Percentiles rank a stretch among this genome's conserved stretches.
These are phyloP conservation scores for Linderniella brevidens DNA, from an alignment of 257 asterid species.

Conservation along the genomic window DNA sequence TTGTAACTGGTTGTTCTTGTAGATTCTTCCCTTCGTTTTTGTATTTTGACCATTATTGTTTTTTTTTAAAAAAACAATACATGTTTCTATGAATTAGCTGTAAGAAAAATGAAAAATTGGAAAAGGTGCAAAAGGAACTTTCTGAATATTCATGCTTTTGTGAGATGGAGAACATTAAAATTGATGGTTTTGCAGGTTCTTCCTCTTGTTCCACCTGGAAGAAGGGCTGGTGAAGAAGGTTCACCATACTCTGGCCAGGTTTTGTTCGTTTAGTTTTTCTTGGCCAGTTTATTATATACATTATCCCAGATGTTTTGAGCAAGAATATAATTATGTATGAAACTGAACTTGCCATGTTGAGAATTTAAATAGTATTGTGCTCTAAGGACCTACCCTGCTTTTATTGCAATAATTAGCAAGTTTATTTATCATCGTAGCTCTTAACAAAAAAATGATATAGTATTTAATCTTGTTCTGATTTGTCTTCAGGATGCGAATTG, in stretches of 20 bases:
- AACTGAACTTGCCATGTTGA: background rate
- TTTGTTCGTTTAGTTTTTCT: conserved; percentile 1
- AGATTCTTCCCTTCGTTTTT: background rate
- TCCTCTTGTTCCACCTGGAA: conserved; percentile 98
- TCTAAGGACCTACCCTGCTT: no score
- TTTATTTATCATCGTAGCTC: conserved; percentile 1
- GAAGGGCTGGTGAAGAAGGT: conserved; percentile 75
- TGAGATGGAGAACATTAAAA: background rate
- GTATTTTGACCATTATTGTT: no score
- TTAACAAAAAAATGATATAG: conserved; percentile 2
- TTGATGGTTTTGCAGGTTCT: conserved; percentile 52
- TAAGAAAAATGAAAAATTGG: conserved; percentile 1
- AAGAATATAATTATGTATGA: background rate
- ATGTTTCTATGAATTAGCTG: background rate
- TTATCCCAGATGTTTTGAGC: conserved; percentile 1
- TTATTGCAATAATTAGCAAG: background rate
- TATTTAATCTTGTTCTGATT: conserved; percentile 1
- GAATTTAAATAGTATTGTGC: no score
- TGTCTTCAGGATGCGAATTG: conserved; percentile 88
- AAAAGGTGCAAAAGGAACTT: background rate
- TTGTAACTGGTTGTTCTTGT: background rate
- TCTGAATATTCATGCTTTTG: no score
- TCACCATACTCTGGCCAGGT: conserved; percentile 99
- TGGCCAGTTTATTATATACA: no score
- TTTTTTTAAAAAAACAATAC: no score